Evolutionary conservation across 345 rosid species (phyloP).

Genomic region (Gossypium stocksii): DNA sequence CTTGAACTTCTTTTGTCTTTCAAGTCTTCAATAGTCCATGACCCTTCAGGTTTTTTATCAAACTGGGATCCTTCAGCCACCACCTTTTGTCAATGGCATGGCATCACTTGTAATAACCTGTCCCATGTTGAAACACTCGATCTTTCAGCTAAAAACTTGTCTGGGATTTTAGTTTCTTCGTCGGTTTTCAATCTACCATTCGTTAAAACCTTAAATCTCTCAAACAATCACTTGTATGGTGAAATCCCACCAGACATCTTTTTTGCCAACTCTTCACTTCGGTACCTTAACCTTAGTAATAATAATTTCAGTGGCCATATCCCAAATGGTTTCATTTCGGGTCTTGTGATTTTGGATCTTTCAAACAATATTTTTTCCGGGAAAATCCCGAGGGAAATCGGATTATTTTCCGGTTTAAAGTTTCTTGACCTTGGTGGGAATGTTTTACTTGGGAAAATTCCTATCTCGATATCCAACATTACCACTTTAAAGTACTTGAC

Average conservation of each 20-base stretch:
- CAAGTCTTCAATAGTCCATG: slow-evolving; percentile 53
- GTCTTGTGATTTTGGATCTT: slow-evolving; percentile 62
- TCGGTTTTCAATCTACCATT: slow-evolving; percentile 48
- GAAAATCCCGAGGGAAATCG: slow-evolving; percentile 44
- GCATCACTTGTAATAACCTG: slow-evolving; percentile 53
- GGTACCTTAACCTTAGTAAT: slow-evolving; percentile 68
- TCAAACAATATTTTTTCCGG: slow-evolving; percentile 81
- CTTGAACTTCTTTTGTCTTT: slow-evolving; percentile 64
- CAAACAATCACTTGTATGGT: slow-evolving; percentile 58
- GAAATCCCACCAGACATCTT: slow-evolving; percentile 48
- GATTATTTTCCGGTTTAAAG: slow-evolving; percentile 46
- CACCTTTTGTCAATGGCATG: slow-evolving; percentile 62
- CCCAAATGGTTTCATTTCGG: slow-evolving; percentile 25
- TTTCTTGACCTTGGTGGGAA: slow-evolving; percentile 87
- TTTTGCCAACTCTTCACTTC: slow-evolving; percentile 51
- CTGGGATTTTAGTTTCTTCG: slow-evolving; percentile 42
- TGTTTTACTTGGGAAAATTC: slow-evolving; percentile 55
- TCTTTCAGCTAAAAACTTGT: slow-evolving; percentile 60
- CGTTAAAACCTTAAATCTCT: slow-evolving; percentile 50
- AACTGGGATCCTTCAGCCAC: slow-evolving; percentile 53
- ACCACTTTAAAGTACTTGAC: slow-evolving; percentile 55
- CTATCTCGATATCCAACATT: slow-evolving; percentile 44
- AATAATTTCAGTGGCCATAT: slow-evolving; percentile 74
- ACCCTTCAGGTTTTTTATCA: slow-evolving; percentile 55
- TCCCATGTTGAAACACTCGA: slow-evolving; percentile 48